A percentile compares a stretch with the other conserved stretches of the same genome.
These are phyloP conservation scores for Paramecium tetraurelia DNA, from an alignment of 73 alveolate genomes.

Conservation along the genomic window DNA sequence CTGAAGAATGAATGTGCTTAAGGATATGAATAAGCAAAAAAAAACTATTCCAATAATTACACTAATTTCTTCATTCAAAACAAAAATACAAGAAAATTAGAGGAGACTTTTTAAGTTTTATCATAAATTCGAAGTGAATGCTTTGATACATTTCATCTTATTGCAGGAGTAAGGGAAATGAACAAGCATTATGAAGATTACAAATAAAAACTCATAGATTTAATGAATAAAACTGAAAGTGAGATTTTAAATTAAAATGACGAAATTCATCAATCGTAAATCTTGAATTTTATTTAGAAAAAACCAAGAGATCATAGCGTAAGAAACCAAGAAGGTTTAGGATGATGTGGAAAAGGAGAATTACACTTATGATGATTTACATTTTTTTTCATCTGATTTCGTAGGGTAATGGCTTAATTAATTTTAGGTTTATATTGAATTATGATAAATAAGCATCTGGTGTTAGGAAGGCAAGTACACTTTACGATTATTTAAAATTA, in stretches of 20 bases:
- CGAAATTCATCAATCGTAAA: background rate
- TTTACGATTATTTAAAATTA: background rate
- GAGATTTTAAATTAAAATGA: conserved; percentile 4
- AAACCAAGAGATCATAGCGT: conserved; percentile 18
- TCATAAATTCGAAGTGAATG: background rate
- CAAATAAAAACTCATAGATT: background rate
- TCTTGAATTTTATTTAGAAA: background rate
- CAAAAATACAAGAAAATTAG: background rate
- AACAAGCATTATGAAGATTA: background rate
- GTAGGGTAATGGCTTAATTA: background rate
- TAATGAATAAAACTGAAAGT: conserved; percentile 13
- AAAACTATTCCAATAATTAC: background rate
- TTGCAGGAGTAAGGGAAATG: conserved; percentile 58
- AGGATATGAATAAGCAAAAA: background rate
- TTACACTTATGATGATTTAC: background rate
- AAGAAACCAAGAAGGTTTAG: background rate
- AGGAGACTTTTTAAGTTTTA: background rate
- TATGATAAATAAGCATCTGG: conserved; percentile 4
- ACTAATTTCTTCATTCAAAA: background rate
- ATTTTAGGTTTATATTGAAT: background rate
- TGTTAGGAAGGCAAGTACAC: background rate
- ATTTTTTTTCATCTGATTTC: background rate
- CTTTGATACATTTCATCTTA: background rate
- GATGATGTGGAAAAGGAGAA: background rate
- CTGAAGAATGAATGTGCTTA: background rate